These are phyloP conservation scores for Colletotrichum tropicale DNA, from an alignment of 2,329 filamentous ascomycete species.

Conservation along the genomic window DNA sequence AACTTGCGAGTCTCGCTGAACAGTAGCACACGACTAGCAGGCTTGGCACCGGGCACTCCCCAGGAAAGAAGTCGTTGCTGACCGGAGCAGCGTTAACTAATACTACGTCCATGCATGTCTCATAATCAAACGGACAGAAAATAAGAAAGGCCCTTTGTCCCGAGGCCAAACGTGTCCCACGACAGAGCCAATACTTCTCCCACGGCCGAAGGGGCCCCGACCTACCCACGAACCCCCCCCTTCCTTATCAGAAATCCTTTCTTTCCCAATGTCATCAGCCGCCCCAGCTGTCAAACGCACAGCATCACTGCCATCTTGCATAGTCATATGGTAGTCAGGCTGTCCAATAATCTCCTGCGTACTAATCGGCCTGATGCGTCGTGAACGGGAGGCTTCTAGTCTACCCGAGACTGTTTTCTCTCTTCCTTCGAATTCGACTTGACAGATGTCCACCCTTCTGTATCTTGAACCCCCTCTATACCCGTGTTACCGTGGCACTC, in stretches of 20 bases:
- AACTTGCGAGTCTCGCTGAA: constrained; percentile 5
- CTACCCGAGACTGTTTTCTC: neutral
- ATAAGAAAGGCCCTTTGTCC: neutral
- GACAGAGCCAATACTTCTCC: neutral
- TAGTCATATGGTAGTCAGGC: neutral
- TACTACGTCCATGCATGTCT: neutral
- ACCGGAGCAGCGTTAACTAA: neutral
- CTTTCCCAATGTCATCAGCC: neutral
- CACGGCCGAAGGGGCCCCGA: neutral
- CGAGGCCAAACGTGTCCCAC: neutral
- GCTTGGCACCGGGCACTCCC: neutral
- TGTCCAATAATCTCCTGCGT: neutral
- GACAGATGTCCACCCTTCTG: neutral
- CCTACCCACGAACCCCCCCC: neutral
- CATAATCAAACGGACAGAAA: neutral
- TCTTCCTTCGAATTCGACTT: neutral
- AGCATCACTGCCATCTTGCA: neutral
- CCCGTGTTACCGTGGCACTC: neutral
- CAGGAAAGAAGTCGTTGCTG: neutral
- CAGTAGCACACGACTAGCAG: neutral
- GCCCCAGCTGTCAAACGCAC: neutral
- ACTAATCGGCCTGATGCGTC: neutral
- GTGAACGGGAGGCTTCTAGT: neutral
- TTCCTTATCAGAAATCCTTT: neutral
- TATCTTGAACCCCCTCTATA: neutral